Conservation (phyloP, 176 grass and related monocot species). For the Triticum dicoccoides region DNA sequence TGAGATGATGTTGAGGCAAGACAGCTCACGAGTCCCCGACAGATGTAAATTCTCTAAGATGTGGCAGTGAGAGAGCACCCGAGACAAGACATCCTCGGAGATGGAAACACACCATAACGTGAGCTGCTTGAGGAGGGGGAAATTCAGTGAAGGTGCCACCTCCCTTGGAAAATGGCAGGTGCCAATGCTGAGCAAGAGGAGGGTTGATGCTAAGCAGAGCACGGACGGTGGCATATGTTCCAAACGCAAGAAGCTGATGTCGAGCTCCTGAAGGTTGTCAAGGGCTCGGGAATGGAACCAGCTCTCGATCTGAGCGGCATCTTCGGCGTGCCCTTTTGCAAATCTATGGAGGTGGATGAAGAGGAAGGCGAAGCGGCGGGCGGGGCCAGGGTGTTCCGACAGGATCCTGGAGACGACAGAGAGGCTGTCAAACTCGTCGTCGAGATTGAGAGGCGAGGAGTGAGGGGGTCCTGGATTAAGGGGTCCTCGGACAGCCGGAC, state of each 20-base stretch:
- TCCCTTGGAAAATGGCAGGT: background rate
- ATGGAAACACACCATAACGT: background rate
- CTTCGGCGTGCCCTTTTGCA: background rate
- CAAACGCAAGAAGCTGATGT: background rate
- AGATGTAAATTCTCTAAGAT: background rate
- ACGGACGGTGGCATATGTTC: background rate
- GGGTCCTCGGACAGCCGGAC: too few species aligned
- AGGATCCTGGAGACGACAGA: too few species aligned
- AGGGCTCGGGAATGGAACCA: background rate
- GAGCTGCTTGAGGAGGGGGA: background rate
- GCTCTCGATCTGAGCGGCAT: background rate
- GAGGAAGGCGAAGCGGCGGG: fast-evolving
- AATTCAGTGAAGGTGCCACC: background rate
- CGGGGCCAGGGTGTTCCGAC: too few species aligned
- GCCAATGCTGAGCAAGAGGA: background rate
- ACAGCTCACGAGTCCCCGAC: background rate
- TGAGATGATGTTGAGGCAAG: background rate
- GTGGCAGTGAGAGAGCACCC: background rate
- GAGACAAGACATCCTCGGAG: background rate
- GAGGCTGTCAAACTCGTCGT: too few species aligned
- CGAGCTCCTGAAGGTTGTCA: background rate
- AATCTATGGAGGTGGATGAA: fast-evolving
- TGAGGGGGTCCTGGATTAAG: too few species aligned
- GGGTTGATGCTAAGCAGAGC: background rate
- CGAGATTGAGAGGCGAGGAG: too few species aligned